Conservation (phyloP, 2,329 filamentous ascomycete genomes). For the Pseudocercospora musae region DNA sequence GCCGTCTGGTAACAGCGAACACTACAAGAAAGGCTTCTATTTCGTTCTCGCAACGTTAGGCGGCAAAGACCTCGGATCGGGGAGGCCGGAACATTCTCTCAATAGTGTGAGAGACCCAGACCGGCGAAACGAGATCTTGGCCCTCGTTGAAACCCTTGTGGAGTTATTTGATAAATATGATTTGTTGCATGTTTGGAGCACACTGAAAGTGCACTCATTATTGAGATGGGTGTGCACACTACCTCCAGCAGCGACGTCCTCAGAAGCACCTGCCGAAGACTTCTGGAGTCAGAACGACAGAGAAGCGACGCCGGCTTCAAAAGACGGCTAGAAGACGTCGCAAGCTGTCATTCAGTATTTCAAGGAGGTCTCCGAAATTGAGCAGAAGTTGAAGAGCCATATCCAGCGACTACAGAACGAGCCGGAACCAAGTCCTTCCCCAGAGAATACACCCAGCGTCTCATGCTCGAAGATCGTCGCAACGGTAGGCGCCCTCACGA, state of each 20-base stretch:
- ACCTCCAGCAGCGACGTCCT: not conserved
- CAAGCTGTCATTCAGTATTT: not conserved
- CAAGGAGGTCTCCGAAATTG: not conserved
- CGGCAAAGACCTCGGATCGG: not conserved
- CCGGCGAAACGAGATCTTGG: not conserved
- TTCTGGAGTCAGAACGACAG: not conserved
- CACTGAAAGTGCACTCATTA: not conserved
- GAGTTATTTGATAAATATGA: not conserved
- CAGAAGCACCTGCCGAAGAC: not conserved
- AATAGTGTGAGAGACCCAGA: not conserved
- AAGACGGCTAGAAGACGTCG: not conserved
- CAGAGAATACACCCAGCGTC: not conserved
- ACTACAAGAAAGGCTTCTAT: no score
- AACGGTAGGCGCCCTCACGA: not conserved
- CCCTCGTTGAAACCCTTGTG: not conserved
- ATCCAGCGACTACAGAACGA: not conserved
- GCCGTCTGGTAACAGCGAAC: not conserved
- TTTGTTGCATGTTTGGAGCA: not conserved
- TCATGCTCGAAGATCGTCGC: not conserved
- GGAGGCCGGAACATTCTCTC: not conserved
- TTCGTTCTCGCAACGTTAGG: not conserved
- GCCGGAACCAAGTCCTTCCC: not conserved
- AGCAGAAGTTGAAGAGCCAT: not conserved
- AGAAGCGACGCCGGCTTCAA: not conserved
- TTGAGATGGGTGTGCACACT: not conserved